These are phyloP conservation scores for Glonium stellatum DNA, from an alignment of 495 filamentous ascomycete species.

Conservation along the genomic window DNA sequence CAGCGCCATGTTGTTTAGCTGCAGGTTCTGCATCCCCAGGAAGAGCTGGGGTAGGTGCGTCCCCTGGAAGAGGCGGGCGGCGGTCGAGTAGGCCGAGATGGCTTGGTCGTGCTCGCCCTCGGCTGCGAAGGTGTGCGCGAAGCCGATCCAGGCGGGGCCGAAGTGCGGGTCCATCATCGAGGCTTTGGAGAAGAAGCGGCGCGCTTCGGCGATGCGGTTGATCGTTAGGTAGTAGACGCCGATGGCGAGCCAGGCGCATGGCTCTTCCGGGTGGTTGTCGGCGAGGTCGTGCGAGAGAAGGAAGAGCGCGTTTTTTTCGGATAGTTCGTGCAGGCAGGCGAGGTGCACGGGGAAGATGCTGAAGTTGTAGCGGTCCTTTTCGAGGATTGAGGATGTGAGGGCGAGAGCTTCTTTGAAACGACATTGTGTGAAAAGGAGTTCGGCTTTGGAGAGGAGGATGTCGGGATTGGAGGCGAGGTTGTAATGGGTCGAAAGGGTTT, in stretches of 20 bases:
- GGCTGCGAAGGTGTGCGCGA: constrained; percentile 99
- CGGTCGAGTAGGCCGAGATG: constrained; percentile 95
- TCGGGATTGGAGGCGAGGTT: constrained; percentile 83
- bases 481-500: constrained; percentile 88
- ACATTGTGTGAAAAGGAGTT: constrained; percentile 90
- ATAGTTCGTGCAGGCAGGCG: constrained; percentile 83
- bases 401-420: constrained; percentile 79
- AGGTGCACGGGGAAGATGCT: constrained; percentile 83
- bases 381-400: constrained; percentile 75
- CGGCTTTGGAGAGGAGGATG: constrained; percentile 83
- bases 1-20: constrained; percentile 86
- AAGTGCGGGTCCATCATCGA: constrained; percentile 97
- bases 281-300: constrained; percentile 90
- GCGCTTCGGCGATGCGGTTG: constrained; percentile 82
- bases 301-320: constrained; percentile 80
- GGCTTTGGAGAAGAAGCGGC: constrained; percentile 93
- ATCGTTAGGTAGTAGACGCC: constrained; percentile 92
- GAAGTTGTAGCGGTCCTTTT: constrained; percentile 80
- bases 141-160: constrained; percentile 97
- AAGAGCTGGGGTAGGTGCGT: constrained; percentile 96
- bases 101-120: constrained; percentile 99
- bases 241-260: constrained; percentile 86
- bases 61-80: constrained; percentile 90
- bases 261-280: constrained; percentile 83
- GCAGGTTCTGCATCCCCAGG: constrained; percentile 95